A percentile compares a stretch with the other conserved stretches of the same genome.
phyloP scores from a whole-genome alignment of 129 eudicot species.

The Helichrysum umbraculigerum region DNA sequence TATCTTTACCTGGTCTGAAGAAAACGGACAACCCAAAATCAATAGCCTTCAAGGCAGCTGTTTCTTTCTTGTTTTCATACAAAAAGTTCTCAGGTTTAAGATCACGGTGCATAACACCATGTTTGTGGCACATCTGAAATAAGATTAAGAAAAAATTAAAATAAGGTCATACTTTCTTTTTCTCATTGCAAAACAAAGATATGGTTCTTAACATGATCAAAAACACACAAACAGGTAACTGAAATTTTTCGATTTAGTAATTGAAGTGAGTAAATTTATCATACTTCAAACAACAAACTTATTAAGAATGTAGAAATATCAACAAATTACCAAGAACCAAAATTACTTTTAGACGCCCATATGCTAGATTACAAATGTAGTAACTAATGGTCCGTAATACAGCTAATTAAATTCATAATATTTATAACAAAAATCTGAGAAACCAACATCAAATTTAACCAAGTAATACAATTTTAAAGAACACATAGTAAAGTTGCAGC shows the following conservation, averaged over 20 bases:
- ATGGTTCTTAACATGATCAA: constrained; percentile 11
- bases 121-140: constrained; percentile 80
- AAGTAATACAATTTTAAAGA: neutral
- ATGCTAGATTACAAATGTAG: constrained; percentile 16
- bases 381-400: neutral
- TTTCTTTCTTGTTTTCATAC: constrained; percentile 81
- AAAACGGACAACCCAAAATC: constrained; percentile 93
- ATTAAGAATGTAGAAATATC: constrained; percentile 9
- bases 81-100: constrained; percentile 95
- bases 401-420: constrained; percentile 19
- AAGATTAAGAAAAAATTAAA: neutral
- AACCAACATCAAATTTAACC: neutral
- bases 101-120: constrained; percentile 94
- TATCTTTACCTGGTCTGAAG: constrained; percentile 76
- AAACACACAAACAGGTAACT: constrained; percentile 12
- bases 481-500: neutral
- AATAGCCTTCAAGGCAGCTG: constrained; percentile 76
- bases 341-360: neutral
- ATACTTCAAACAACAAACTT: constrained; percentile 1
- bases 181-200: neutral
- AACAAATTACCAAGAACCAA: neutral
- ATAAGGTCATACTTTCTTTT: constrained; percentile 1
- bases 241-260: neutral
- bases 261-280: neutral
- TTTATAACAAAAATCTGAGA: constrained; percentile 10